Evolutionary conservation across 2,329 filamentous ascomycete species (phyloP).

Genomic region (Claviceps paspali): DNA sequence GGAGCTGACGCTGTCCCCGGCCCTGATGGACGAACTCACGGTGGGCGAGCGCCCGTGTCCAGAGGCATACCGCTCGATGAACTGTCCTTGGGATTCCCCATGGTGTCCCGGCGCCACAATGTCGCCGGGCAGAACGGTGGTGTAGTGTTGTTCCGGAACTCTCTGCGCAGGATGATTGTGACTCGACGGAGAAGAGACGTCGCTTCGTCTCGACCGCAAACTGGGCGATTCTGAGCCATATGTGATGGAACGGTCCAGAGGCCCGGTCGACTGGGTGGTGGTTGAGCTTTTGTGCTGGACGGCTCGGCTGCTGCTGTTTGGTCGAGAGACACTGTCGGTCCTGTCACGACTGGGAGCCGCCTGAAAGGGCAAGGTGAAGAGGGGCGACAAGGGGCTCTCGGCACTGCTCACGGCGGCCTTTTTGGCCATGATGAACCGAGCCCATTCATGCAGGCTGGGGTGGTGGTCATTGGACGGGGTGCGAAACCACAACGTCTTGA

Average conservation of each 20-base stretch:
- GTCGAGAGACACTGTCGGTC: slow-evolving; percentile 26
- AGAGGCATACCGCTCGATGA: slow-evolving; percentile 45
- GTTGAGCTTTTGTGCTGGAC: slow-evolving; percentile 34
- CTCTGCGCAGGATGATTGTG: slow-evolving; percentile 26
- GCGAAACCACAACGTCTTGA: slow-evolving; percentile 41
- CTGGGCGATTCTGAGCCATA: slow-evolving; percentile 44
- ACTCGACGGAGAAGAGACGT: slow-evolving; percentile 43
- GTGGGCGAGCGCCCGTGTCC: slow-evolving; percentile 44
- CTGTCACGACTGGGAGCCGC: slow-evolving; percentile 25
- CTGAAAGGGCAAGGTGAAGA: slow-evolving; percentile 38
- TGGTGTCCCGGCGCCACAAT: slow-evolving; percentile 40
- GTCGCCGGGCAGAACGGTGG: slow-evolving; percentile 36
- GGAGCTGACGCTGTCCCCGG: slow-evolving; percentile 39
- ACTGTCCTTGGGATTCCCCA: slow-evolving; percentile 38
- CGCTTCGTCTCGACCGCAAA: slow-evolving; percentile 45
- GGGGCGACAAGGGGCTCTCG: slow-evolving; percentile 37
- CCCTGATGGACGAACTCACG: slow-evolving; percentile 39
- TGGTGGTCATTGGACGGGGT: slow-evolving; percentile 34
- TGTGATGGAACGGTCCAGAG: slow-evolving; percentile 32
- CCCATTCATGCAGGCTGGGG: slow-evolving; percentile 43
- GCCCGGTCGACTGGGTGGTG: slow-evolving; percentile 30
- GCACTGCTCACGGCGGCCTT: slow-evolving; percentile 28
- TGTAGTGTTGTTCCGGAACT: slow-evolving; percentile 31
- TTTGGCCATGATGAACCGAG: slow-evolving; percentile 33
- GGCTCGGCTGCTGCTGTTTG: slow-evolving; percentile 26